Evolutionary conservation across 768 basidiomycete genomes (phyloP), one percentile per base, ranked within the genome.

Genomic region (Lactarius vividus): DNA sequence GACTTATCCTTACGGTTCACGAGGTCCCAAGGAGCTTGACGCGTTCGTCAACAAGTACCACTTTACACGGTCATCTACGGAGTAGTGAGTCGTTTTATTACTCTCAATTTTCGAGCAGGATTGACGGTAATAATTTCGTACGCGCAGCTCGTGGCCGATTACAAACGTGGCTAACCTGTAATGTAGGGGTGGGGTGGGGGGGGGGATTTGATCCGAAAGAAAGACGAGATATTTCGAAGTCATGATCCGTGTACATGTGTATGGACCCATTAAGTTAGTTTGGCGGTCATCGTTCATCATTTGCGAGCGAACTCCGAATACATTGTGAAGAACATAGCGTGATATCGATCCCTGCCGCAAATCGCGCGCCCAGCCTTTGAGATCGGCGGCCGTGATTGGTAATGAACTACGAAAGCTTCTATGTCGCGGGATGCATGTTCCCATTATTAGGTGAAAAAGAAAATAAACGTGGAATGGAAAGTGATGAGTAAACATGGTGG

Each of bases 1-100:
- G 57, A 75, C 82, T 20, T 99, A 99, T 79, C 86, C 88, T 6
- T 99, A 98, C 75, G 97, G 97, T 54, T 94, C 94, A 64, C 88
- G 97, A 66, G 97, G 96, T n/a, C 97, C 96, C 0, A 86, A 86
- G 70, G 83, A 88, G 74, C 80, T 98, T 44, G 91, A 93, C 26
- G 77, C 74, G 0, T 99, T 94, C 74, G 87, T 91, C 69, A 71
- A 68, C 61, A 85, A 85, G 75, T 88, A 88, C 73, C 95, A 93
- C 7, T 98, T 84, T 81, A 88, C 81, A 77, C 85, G 94, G 46
- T 75, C 83, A 44, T 75, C 75, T 46, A 79, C 83, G 23, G 85
- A 82, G 64, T 96, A 97, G 94, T 96, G 76, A 79, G 89, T 64
- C 39, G 16, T 28, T 26, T 49, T 29, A 16, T 18, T 52, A 53